A percentile compares a stretch with the other conserved stretches of the same genome.
These are phyloP conservation scores for Coccomyxa sp. DNA, from an alignment of 139 green algal genomes.

Conservation along the genomic window DNA sequence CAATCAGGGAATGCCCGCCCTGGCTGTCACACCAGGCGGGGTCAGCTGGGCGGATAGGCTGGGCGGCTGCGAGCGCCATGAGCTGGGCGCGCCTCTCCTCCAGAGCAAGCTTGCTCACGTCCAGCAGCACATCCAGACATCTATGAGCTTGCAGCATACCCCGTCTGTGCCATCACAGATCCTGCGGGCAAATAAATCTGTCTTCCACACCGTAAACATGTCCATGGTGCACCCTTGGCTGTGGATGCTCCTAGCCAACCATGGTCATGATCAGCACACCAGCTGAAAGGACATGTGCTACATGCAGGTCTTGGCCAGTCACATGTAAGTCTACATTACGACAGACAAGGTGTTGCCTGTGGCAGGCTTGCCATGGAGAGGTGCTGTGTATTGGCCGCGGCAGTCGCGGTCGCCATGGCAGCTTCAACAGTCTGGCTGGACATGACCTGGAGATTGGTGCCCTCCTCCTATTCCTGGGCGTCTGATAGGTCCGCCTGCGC, in stretches of 20 bases:
- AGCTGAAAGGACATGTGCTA: too few species aligned
- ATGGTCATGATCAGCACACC: too few species aligned
- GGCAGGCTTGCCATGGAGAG: constrained; percentile 19
- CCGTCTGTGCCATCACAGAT: too few species aligned
- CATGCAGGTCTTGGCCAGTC: too few species aligned
- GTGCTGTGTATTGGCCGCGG: constrained; percentile 6
- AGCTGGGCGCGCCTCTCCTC: constrained; percentile 39
- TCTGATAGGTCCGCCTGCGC: constrained; percentile 37
- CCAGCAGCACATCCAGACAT: too few species aligned
- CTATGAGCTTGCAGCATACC: too few species aligned
- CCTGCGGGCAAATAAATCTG: too few species aligned
- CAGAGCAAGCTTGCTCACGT: constrained; percentile 23
- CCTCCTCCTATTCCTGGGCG: constrained; percentile 40
- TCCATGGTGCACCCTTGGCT: too few species aligned
- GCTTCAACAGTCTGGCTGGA: neutral
- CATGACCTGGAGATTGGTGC: constrained; percentile 38
- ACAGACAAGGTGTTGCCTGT: neutral
- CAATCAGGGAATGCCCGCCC: neutral
- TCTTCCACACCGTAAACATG: too few species aligned
- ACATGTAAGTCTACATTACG: constrained; percentile 12
- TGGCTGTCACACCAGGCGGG: constrained; percentile 12
- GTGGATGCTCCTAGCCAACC: too few species aligned
- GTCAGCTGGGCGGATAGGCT: neutral
- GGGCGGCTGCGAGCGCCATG: neutral
- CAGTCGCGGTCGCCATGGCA: neutral